Conservation (phyloP, 176 grass and related monocot genomes). For the Zea mays region DNA sequence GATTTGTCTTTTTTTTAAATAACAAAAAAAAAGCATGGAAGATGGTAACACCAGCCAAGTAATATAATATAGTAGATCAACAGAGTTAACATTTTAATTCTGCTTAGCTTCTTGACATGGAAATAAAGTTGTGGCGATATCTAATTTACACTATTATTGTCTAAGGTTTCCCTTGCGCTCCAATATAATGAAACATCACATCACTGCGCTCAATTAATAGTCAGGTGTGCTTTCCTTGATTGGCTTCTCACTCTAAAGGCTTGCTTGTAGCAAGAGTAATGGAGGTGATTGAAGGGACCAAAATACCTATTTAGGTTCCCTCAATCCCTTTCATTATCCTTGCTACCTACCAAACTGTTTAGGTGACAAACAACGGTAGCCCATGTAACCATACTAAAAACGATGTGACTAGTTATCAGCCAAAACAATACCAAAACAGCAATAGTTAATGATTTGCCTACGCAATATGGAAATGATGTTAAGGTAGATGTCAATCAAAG, state of each 20-base stretch:
- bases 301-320: too few species aligned
- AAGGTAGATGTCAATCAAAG: conserved; percentile 3
- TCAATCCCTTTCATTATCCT: too few species aligned
- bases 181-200: conserved; percentile 13
- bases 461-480: conserved; percentile 24
- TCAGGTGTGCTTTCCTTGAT: neutral
- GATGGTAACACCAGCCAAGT: neutral
- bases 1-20: too few species aligned
- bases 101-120: neutral
- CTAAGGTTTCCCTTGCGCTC: neutral
- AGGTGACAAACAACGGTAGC: neutral
- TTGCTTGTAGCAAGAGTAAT: too few species aligned
- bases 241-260: conserved; percentile 14
- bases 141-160: neutral
- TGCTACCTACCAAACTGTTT: too few species aligned
- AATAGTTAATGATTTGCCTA: neutral
- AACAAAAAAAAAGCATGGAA: neutral
- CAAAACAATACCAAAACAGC: neutral
- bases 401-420: neutral
- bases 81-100: neutral
- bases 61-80: neutral
- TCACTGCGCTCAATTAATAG: neutral
- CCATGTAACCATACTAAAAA: neutral
- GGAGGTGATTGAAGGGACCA: too few species aligned
- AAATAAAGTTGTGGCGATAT: neutral